phyloP scores from a whole-genome alignment of 1,284 basidiomycete species.

The Tylopilus orsonianus region DNA sequence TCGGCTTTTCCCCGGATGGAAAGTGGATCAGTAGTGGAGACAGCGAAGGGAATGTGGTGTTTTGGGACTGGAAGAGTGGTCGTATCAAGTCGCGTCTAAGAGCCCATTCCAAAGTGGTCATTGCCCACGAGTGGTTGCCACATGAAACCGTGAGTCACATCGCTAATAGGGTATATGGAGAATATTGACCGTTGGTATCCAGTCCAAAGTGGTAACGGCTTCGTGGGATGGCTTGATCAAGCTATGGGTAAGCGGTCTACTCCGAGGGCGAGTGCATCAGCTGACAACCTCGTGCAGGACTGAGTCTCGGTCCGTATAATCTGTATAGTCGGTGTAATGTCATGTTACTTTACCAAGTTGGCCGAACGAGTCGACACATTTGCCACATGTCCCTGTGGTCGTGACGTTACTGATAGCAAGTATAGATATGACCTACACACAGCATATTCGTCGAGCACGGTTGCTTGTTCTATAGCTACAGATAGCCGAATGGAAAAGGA shows the following conservation, averaged over 20 bases:
- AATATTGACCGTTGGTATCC: constrained; percentile 18
- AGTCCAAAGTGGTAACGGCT: constrained; percentile 95
- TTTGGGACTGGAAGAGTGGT: constrained; percentile 99
- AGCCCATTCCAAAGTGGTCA: constrained; percentile 93
- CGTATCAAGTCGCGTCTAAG: constrained; percentile 87
- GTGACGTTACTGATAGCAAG: constrained; percentile 7
- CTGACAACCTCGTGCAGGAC: constrained; percentile 35
- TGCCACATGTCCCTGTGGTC: not conserved
- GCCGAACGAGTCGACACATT: not conserved
- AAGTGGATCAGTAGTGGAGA: constrained; percentile 97
- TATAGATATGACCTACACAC: constrained; percentile 1
- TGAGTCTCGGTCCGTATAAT: constrained; percentile 20
- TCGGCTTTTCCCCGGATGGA: constrained; percentile 97
- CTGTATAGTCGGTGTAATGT: constrained; percentile 11
- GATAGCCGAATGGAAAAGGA: constrained; percentile 1
- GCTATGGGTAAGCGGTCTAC: constrained; percentile 67
- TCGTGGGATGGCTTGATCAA: constrained; percentile 98
- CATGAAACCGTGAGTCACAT: constrained; percentile 84
- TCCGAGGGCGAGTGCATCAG: not conserved
- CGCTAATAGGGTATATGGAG: constrained; percentile 5
- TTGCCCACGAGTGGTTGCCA: constrained; percentile 96
- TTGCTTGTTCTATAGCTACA: not conserved
- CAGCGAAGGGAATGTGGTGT: constrained; percentile 91
- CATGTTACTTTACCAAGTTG: not conserved
- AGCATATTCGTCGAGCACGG: not conserved